Conservation (phyloP, 345 rosid species). For the Aurinia saxatilis region DNA sequence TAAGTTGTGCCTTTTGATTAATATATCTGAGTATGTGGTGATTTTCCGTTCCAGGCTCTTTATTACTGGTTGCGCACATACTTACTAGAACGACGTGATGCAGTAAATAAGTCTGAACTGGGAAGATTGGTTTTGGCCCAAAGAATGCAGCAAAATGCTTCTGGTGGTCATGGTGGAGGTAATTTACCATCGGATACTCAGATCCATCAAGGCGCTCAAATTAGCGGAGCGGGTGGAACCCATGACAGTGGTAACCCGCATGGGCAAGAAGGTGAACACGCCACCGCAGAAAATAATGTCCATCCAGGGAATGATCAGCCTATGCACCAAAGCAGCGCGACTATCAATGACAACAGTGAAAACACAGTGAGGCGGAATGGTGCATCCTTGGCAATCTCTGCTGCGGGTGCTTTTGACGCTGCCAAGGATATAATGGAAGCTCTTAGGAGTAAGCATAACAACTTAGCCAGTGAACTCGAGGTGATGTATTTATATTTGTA, state of each 20-base stretch:
- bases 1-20: constrained; percentile 12
- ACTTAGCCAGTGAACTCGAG: constrained; percentile 97
- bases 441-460: constrained; percentile 89
- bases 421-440: constrained; percentile 99
- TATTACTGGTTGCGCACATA: constrained; percentile 99
- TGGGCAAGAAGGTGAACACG: constrained; percentile 83
- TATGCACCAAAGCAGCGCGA: constrained; percentile 58
- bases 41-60: constrained; percentile 52
- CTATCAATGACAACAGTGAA: constrained; percentile 52
- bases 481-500: constrained; percentile 31
- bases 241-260: constrained; percentile 77
- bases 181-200: constrained; percentile 50
- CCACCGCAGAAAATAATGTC: constrained; percentile 49
- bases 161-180: constrained; percentile 59
- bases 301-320: constrained; percentile 70
- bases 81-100: constrained; percentile 97
- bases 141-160: constrained; percentile 78
- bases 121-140: constrained; percentile 82
- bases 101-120: constrained; percentile 78
- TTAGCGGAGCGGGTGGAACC: constrained; percentile 51
- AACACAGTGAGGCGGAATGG: constrained; percentile 60
- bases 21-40: constrained; percentile 1
- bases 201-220: constrained; percentile 57
- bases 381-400: constrained; percentile 65
- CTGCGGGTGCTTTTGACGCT: constrained; percentile 90